Evolutionary conservation across 164 flowering plant genomes (phyloP).

Genomic region (Houttuynia cordata): DNA sequence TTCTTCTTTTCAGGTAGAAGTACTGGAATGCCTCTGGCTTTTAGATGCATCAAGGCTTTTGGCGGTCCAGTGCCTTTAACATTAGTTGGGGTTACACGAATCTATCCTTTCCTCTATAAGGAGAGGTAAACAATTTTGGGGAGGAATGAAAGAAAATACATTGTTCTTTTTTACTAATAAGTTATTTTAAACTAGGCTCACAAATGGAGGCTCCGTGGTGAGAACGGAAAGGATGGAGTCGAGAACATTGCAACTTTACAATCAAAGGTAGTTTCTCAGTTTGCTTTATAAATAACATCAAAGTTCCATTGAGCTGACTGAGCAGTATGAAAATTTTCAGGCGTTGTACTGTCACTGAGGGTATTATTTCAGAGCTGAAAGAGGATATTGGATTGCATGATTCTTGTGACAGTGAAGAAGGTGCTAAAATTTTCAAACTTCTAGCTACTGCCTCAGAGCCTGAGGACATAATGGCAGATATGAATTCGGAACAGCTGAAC

Average conservation of each 20-base stretch:
- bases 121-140: constrained; percentile 48
- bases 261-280: constrained; percentile 47
- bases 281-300: background rate
- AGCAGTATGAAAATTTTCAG: constrained; percentile 21
- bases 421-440: constrained; percentile 56
- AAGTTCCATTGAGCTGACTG: too few species aligned
- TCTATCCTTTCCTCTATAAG: constrained; percentile 80
- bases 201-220: constrained; percentile 47
- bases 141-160: background rate
- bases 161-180: background rate
- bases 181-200: constrained; percentile 31
- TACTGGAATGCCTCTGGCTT: constrained; percentile 64
- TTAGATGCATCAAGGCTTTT: constrained; percentile 61
- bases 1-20: constrained; percentile 38
- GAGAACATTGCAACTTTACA: constrained; percentile 36
- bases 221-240: constrained; percentile 79
- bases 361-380: constrained; percentile 44
- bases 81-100: constrained; percentile 59
- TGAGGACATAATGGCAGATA: constrained; percentile 80
- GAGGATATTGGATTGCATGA: constrained; percentile 30
- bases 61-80: constrained; percentile 84
- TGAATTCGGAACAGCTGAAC: constrained; percentile 66
- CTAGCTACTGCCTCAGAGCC: constrained; percentile 90
- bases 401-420: constrained; percentile 57
- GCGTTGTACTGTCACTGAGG: constrained; percentile 60